Conservation (phyloP, 805 yeast species). For the Saturnispora zaruensis region DNA sequence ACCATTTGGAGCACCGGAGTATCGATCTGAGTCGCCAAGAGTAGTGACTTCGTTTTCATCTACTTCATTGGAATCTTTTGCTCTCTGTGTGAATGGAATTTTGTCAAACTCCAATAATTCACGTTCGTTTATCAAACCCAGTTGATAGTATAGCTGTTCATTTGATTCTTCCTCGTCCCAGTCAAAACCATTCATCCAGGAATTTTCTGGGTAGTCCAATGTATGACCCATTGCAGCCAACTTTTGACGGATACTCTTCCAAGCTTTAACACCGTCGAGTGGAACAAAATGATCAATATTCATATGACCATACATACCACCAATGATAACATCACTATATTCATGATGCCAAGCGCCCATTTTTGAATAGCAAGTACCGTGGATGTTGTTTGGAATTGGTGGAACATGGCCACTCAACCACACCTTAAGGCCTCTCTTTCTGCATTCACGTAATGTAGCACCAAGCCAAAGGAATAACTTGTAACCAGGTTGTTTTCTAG, state of each 20-base stretch:
- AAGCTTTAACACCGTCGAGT: conserved; percentile 60
- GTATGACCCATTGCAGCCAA: conserved; percentile 16
- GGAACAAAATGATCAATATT: conserved; percentile 81
- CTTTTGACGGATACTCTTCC: conserved; percentile 36
- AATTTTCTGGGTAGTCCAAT: conserved; percentile 15
- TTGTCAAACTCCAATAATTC: conserved; percentile 4
- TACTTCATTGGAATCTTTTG: conserved; percentile 14
- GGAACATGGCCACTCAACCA: conserved; percentile 90
- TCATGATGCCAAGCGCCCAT: conserved; percentile 77
- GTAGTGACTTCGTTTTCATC: conserved; percentile 21
- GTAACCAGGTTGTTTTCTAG: conserved; percentile 70
- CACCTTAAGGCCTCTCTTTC: conserved; percentile 69
- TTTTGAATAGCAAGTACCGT: conserved; percentile 63
- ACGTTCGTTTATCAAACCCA: conserved; percentile 4
- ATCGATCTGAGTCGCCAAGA: conserved; percentile 20
- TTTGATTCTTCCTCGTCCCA: conserved; percentile 10
- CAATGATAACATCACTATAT: conserved; percentile 74
- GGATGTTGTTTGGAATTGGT: conserved; percentile 71
- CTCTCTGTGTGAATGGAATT: conserved; percentile 4
- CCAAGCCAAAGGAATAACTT: conserved; percentile 73
- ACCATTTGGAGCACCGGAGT: conserved; percentile 60
- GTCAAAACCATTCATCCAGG: conserved; percentile 17
- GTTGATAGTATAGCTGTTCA: conserved; percentile 9
- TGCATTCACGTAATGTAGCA: conserved; percentile 58
- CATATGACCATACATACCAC: conserved; percentile 86